Base-by-base conservation (phyloP, 768 basidiomycete genomes). In the Boletus edulis region DNA sequence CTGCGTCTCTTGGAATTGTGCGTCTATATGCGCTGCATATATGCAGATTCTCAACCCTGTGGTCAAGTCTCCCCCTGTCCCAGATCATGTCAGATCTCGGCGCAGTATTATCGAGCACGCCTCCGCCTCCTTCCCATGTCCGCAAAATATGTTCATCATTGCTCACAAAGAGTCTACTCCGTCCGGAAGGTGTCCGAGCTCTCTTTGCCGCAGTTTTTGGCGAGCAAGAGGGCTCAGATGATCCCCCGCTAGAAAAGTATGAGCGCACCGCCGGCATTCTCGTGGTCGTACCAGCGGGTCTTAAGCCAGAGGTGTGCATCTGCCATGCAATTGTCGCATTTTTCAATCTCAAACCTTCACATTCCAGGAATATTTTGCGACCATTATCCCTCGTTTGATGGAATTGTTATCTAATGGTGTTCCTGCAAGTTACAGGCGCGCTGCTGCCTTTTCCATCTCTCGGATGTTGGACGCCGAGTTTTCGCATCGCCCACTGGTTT, bases 221-320 rank as follows among this genome's bases (percentile, higher is more conserved):
- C 2, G 86, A 85, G 41, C 80, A 80, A 35, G 82, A 83, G 18
- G 57, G 57, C 3, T 65, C 69, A 0, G 82, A 81, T 5, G 81
- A 84, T 50, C 75, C 80, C 3, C 77, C 78, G 3, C 62, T 90
- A 5, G 82, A 87, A 56, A 90, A 88, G 65, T 75, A 94, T 29
- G 87, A 93, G 55, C 85, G 86, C 52, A 75, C 92, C 32, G 78
- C 89, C 18, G 76, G 74, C 7, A 77, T 91, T 18, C 66, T 97
- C 46, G 76, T 74, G 41, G 73, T 83, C n/a, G 75, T 86, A 13
- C 92, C 93, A 1, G 69, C 78, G 0, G 75, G 72, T 13, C 79
- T 82, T 69, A 69, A 74, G 9, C 67, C 79, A 14, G 74, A 84
- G 73, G 91, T 89, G 61, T 48, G 80, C 17, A 40, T 10, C 42